phyloP scores from a whole-genome alignment of 1,284 basidiomycete genomes.

The Exobasidium cylindrosporum region DNA sequence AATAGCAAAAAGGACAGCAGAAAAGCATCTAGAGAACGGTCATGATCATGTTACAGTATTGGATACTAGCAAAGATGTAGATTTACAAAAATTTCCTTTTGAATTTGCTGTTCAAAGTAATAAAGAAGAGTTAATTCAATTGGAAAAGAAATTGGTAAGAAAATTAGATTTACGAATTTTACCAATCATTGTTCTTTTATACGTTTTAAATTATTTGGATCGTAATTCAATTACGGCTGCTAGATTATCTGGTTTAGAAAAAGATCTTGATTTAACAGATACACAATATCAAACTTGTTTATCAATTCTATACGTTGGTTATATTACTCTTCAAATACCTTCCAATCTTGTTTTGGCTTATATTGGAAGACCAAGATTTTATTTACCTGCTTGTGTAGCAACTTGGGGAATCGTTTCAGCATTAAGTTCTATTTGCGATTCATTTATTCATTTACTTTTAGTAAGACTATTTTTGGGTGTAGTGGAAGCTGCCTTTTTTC shows the following conservation, averaged over 20 bases:
- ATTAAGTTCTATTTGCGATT: slow-evolving; percentile 20
- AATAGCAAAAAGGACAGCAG: too few relatives aligned
- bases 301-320: slow-evolving; percentile 20
- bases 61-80: too few relatives aligned
- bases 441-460: slow-evolving; percentile 7
- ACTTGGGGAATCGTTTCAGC: slow-evolving; percentile 43
- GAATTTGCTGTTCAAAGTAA: too few relatives aligned
- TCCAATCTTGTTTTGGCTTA: slow-evolving; percentile 9
- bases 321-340: slow-evolving; percentile 11
- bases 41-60: too few relatives aligned
- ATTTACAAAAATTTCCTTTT: too few relatives aligned
- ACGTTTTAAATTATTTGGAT: slow-evolving; percentile 15
- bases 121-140: background rate
- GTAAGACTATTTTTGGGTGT: slow-evolving; percentile 18
- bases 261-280: slow-evolving; percentile 16
- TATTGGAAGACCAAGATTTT: slow-evolving; percentile 8
- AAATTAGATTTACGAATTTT: slow-evolving; percentile 15
- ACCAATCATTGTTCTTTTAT: slow-evolving; percentile 11
- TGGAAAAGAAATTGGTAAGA: slow-evolving; percentile 15
- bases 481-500: slow-evolving; percentile 20
- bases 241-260: slow-evolving; percentile 1
- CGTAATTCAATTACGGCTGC: slow-evolving; percentile 17
- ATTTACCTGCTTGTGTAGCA: slow-evolving; percentile 8
- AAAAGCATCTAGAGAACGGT: too few relatives aligned
- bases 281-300: slow-evolving; percentile 16